phyloP scores from a whole-genome alignment of 1,284 basidiomycete species.

The Ceratobasidium sp. region DNA sequence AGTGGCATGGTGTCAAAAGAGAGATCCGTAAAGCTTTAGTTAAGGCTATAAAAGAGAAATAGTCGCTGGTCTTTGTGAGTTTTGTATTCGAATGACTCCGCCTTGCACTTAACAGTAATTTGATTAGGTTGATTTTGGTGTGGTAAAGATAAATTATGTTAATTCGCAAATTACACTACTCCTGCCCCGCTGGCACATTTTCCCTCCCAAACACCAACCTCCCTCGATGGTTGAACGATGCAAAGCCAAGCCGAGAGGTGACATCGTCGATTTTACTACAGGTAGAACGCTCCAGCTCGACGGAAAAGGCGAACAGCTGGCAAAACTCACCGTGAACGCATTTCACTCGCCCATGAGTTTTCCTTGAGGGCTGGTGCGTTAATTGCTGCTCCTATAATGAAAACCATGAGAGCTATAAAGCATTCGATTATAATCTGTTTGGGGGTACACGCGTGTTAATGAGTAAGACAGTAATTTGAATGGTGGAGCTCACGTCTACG shows the following conservation, averaged over 20 bases:
- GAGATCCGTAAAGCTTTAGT: conserved; percentile 40
- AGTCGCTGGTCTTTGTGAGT: conserved; percentile 5
- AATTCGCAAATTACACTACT: not conserved
- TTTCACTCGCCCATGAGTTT: conserved; percentile 90
- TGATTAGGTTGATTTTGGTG: not conserved
- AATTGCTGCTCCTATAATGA: conserved; percentile 74
- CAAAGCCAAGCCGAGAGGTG: conserved; percentile 77
- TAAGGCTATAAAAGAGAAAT: conserved; percentile 41
- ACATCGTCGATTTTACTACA: conserved; percentile 79
- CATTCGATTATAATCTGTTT: conserved; percentile 77
- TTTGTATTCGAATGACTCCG: not conserved
- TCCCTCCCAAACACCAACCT: conserved; percentile 48
- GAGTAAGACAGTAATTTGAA: not conserved
- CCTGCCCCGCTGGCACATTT: conserved; percentile 3
- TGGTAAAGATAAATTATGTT: conserved; percentile 1
- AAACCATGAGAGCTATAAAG: conserved; percentile 69
- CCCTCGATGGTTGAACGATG: conserved; percentile 74
- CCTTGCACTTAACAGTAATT: not conserved
- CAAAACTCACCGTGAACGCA: conserved; percentile 73
- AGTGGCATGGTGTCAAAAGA: conserved; percentile 42
- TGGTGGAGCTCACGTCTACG: conserved; percentile 61
- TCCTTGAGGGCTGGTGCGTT: conserved; percentile 77
- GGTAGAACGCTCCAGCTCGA: conserved; percentile 1
- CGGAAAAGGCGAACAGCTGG: not conserved
- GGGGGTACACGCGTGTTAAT: not conserved